phyloP scores from a whole-genome alignment of 148 eudicot genomes.

The Rhododendron griersonianum region DNA sequence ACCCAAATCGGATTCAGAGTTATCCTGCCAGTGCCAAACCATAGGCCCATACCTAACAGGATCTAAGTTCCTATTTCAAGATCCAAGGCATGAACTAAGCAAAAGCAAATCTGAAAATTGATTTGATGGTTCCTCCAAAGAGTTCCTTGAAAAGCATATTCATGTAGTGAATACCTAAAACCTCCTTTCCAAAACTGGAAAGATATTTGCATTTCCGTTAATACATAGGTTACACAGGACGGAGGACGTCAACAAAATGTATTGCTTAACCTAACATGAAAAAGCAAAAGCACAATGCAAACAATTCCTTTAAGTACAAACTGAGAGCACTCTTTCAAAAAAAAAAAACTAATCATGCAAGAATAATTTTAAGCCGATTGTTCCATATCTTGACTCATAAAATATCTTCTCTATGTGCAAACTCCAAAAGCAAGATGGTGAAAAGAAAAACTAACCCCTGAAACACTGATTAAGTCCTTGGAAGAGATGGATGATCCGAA shows the following conservation, averaged over 20 bases:
- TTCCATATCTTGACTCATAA: background rate
- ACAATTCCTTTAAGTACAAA: background rate
- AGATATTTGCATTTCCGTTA: background rate
- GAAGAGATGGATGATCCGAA: slow-evolving; percentile 89
- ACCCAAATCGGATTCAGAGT: background rate
- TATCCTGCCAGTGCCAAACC: background rate
- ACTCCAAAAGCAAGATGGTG: background rate
- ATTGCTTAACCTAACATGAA: background rate
- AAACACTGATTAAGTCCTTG: slow-evolving; percentile 77
- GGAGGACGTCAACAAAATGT: background rate
- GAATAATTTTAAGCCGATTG: background rate
- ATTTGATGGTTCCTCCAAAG: background rate
- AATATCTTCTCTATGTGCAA: background rate
- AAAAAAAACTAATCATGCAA: background rate
- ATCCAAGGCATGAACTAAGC: background rate
- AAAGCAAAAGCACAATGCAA: background rate
- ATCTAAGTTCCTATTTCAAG: background rate
- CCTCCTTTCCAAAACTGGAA: background rate
- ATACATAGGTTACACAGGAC: background rate
- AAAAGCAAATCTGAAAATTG: background rate
- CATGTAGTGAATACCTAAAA: background rate
- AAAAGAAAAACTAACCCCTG: slow-evolving; percentile 48
- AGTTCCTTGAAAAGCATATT: background rate
- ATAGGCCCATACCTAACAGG: background rate
- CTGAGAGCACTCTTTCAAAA: background rate